Percentiles rank a stretch among this genome's conserved stretches.
Evolutionary conservation across 208 protist genomes (phyloP).

Genomic region (Porcisia hertigi): DNA sequence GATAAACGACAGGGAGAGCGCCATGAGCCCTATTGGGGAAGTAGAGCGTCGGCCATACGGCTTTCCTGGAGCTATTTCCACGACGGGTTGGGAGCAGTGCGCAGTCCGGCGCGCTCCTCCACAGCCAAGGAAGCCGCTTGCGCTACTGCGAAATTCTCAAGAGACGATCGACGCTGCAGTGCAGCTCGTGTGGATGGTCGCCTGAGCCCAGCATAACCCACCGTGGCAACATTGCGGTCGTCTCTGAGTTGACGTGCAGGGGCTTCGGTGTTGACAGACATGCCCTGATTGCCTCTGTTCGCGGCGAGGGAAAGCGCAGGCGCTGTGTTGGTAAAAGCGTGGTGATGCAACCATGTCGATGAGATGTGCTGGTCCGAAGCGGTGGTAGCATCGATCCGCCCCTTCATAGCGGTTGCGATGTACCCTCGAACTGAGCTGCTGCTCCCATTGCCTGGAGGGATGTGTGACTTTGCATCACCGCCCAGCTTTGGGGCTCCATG

Average conservation of each 20-base stretch:
- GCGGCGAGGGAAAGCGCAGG: background rate
- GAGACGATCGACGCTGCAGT: slow-evolving; percentile 9
- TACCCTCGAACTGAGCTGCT: background rate
- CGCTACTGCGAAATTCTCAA: slow-evolving; percentile 19
- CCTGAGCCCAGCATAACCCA: background rate
- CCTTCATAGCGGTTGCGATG: background rate
- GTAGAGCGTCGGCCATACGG: background rate
- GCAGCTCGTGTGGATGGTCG: background rate
- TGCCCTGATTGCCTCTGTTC: background rate
- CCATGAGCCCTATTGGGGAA: background rate
- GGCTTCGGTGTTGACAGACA: background rate
- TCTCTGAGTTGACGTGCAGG: slow-evolving; percentile 2
- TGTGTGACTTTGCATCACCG: too few species aligned
- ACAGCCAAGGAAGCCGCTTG: slow-evolving; percentile 16
- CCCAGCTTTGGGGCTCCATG: background rate
- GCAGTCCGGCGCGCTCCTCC: slow-evolving; percentile 15
- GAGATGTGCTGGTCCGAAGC: background rate
- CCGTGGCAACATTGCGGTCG: background rate
- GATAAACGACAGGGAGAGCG: background rate
- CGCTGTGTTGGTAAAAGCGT: background rate
- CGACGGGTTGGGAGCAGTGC: slow-evolving; percentile 14
- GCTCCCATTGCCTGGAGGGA: background rate
- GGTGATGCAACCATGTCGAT: background rate
- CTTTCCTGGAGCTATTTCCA: slow-evolving; percentile 12
- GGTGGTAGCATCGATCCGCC: background rate